Evolutionary conservation across 2,329 filamentous ascomycete genomes (phyloP), one percentile per base, ranked within the genome.

Genomic region (Sordariomycetes sp.): DNA sequence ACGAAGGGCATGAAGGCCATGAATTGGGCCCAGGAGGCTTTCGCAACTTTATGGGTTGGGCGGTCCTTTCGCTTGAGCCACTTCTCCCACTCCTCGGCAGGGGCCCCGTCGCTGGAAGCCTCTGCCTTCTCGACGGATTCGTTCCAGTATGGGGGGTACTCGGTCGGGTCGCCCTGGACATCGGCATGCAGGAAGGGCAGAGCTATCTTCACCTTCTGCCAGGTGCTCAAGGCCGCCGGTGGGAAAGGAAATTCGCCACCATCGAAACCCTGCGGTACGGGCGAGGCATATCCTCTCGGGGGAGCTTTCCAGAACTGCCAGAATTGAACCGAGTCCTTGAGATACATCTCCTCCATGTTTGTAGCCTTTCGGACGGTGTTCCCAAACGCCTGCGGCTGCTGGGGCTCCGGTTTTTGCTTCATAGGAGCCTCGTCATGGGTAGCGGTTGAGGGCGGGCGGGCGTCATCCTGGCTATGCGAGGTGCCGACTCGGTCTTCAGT

Each of bases 1-100:
- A 96, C 70, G 1, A 91, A 72, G 5, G 88, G 90, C n/a, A 96
- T 69, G 0, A 85, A 83, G 2, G 88, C 87, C 69, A 96, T 84
- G 87, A 88, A 97, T 1, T 78, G 79, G 0, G 73, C 76, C 68
- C 78, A 78, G 1, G 74, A 75, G 51, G 81, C 82, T 0, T 72
- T 72, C 0, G 90, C 84, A 11, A 97, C 74, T 53, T 86, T 85
- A 74, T 95, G 91, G 0, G 89, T 96, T 20, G 93, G 90, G 43
- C 94, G 86, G 61, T 97, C 85, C 59, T 88, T 91, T 59, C 83
- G 81, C 66, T 85, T 87, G 55, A 97, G 75, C 72, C 92, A 97
- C 61, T 86, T 87, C 65, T 86, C 84, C 94, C 94, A 99, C 52
- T 82, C 73, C 0, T 89, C 85, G 54, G 83, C 79, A 10, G 79